Evolutionary conservation across 2,329 filamentous ascomycete species (phyloP), one percentile per base, ranked within the genome.

Genomic region (Epichloe coenophiala): DNA sequence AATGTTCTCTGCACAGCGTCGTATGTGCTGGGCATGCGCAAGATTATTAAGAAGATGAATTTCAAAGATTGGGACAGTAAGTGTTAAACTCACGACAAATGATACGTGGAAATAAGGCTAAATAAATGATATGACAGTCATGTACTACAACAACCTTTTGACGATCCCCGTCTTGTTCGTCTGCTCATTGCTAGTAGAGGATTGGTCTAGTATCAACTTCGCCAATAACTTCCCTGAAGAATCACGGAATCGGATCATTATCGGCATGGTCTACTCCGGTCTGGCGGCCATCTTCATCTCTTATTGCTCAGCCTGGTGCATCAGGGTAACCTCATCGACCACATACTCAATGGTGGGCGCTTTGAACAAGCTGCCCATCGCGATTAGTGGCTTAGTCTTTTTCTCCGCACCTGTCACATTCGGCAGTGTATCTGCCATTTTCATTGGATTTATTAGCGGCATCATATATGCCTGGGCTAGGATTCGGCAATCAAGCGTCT

Each of bases 141-240:
- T 97, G 93, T 97, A 93, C 74, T 98, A 98, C 77, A 98, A 98
- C 80, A 97, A 98, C 71, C 79, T 97, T 97, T 81, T 98, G 58
- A 95, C 90, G 51, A 95, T 98, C 56, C 93, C 93, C 31, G 84
- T 97, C 61, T 81, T 98, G 48, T 69, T 97, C 52, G 66, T 88
- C 60, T 83, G 83, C 66, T 94, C 91, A 36, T 72, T 96, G 49
- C 61, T 95, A 56, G 73, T 85, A 58, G 93, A 98, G 68, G 88
- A 97, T 71, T 98, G 93, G 93, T 95, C 90, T 6, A 73, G 79
- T 47, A 76, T 76, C 54, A 98, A 98, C 71, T 71, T 98, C 59
- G 70, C 73, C 58, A 81, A 77, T 68, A 97, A 97, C 76, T 98
- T 98, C 73, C 93, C 93, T 2, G 60, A 72, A n/a, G 85, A 84